Base-by-base conservation (phyloP, 2,329 filamentous ascomycete genomes). In the Ophiostoma ips region DNA sequence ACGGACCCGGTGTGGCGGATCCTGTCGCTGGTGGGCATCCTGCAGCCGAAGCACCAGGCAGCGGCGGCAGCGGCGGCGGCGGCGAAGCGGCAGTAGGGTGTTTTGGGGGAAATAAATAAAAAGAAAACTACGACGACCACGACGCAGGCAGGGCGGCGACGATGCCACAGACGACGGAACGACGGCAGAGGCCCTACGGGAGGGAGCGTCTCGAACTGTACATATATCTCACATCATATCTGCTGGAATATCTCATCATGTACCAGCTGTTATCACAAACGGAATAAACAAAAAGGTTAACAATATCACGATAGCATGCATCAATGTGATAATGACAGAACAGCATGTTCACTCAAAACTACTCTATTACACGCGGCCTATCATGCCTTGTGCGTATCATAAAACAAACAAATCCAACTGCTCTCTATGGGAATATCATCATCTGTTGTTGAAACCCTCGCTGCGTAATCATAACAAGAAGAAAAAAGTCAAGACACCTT, bases 1-100 rank as follows among this genome's bases (percentile, higher is more conserved):
- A 89, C 84, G 55, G 87, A 95, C 58, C 81, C 86, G 3, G 86
- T 84, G 34, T 95, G 89, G 89, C 76, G 87, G 63, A 66, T 96
- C 59, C 70, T 98, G 58, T 77, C 77, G 50, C 83, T 95, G 86
- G 87, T 89, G 51, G 55, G 55, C 30, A 55, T 57, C 2, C n/a
- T 57, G 5, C 51, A 56, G 37, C 47, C 54, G 3, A 57, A 57
- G 41, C 36, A 15, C 21, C 10, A 24, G 8, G n/a, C 40, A 6
- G 40, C 40, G 24, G 40, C 40, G 21, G 38, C 38, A n/a, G 11
- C 38, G 6, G 15, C 38, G 19, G 8, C 40, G 13, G 40, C 40
- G 24, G 40, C 40, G 21, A 43, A 46, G 38, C 11, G 13, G 30
- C n/a, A 21, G 12, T 28, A 28, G 24, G 24, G 34, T 5, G 28